Percentiles rank a stretch among this genome's conserved stretches.
phyloP scores from a whole-genome alignment of 768 basidiomycete species.

The Lactarius hatsudake region DNA sequence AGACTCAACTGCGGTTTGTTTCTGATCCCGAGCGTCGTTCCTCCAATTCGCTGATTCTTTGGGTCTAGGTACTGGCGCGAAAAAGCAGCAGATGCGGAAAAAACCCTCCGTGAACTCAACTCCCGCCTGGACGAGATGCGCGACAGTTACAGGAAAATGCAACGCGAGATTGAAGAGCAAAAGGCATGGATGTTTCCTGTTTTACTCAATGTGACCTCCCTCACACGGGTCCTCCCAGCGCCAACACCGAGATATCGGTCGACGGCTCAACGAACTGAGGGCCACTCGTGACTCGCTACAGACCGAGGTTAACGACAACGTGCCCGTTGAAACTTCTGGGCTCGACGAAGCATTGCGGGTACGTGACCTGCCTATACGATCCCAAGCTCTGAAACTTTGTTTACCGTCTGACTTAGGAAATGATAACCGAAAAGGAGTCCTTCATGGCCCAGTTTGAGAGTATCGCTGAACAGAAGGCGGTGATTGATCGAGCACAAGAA shows the following conservation, averaged over 20 bases:
- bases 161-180: conserved; percentile 28
- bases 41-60: background rate
- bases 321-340: conserved; percentile 60
- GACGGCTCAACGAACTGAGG: conserved; percentile 32
- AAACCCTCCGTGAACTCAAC: conserved; percentile 35
- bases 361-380: conserved; percentile 21
- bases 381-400: background rate
- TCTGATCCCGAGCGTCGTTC: background rate
- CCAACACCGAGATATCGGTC: conserved; percentile 9
- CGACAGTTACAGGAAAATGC: conserved; percentile 33
- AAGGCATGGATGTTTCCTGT: conserved; percentile 2
- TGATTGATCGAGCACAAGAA: conserved; percentile 46
- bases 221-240: conserved; percentile 18
- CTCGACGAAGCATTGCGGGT: conserved; percentile 56
- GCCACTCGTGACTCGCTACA: conserved; percentile 42
- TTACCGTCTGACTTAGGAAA: conserved; percentile 41
- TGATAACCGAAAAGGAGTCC: conserved; percentile 49
- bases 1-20: conserved; percentile 24
- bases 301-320: conserved; percentile 63
- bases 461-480: conserved; percentile 44
- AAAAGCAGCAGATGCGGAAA: conserved; percentile 40
- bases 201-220: background rate
- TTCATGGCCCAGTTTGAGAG: conserved; percentile 50
- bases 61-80: conserved; percentile 45
- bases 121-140: conserved; percentile 33